phyloP scores from a whole-genome alignment of 2,329 filamentous ascomycete species.

The Lasiodiplodia sp. region DNA sequence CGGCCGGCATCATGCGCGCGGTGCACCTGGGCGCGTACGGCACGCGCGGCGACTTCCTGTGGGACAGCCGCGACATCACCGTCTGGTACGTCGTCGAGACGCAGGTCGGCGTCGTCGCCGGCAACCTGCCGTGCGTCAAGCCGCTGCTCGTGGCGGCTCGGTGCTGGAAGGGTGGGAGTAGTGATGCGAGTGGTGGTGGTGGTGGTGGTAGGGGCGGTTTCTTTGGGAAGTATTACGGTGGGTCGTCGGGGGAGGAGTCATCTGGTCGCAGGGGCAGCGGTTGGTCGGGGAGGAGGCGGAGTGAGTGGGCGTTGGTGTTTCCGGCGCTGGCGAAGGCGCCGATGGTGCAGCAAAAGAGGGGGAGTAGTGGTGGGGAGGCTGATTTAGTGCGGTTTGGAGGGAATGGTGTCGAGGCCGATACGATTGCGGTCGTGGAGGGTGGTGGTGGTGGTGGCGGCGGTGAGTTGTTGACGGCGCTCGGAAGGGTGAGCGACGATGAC shows the following conservation, averaged over 20 bases:
- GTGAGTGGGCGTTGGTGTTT: neutral
- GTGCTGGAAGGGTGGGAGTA: conserved; percentile 20
- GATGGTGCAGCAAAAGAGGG: neutral
- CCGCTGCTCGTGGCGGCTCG: conserved; percentile 50
- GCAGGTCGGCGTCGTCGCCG: conserved; percentile 54
- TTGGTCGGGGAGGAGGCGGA: conserved; percentile 30
- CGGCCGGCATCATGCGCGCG: conserved; percentile 52
- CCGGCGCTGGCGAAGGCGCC: neutral
- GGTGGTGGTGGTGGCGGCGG: neutral
- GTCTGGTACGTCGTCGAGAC: conserved; percentile 56
- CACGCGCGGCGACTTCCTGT: conserved; percentile 46
- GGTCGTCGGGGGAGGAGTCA: too few species aligned
- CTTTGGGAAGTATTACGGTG: too few species aligned
- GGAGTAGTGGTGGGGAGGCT: neutral
- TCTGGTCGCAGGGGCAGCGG: conserved; percentile 37
- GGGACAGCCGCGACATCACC: conserved; percentile 56
- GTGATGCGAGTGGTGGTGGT: too few species aligned
- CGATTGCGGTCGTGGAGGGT: neutral
- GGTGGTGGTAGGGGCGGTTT: too few species aligned
- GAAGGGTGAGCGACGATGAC: neutral
- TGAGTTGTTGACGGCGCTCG: neutral
- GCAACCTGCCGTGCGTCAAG: conserved; percentile 53
- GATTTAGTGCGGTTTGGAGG: neutral
- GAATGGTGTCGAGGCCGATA: neutral
- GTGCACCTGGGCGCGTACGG: conserved; percentile 47